Percentiles rank a stretch among this genome's conserved stretches.
Conservation (phyloP, 2,329 filamentous ascomycete species). For the Cordyceps fumosorosea region DNA sequence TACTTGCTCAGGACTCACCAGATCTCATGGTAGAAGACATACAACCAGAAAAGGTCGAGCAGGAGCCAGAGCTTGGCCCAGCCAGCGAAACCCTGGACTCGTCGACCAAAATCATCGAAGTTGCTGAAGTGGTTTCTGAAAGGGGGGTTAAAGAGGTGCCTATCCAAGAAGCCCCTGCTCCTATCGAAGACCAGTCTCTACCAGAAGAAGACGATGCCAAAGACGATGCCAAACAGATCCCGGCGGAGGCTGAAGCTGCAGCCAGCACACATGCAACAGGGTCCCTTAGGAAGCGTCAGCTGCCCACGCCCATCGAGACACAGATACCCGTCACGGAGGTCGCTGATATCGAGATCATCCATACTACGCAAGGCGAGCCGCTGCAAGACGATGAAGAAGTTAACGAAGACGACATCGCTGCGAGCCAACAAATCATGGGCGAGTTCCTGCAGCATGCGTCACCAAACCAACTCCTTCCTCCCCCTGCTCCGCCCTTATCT, state of each 20-base stretch:
- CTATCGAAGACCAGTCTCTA: neutral
- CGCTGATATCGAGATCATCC: slow-evolving; percentile 18
- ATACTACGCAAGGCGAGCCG: neutral
- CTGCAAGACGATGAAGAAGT: neutral
- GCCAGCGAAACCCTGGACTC: neutral
- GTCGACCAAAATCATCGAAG: neutral
- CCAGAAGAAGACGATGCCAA: neutral
- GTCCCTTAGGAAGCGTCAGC: neutral
- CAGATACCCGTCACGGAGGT: slow-evolving; percentile 16
- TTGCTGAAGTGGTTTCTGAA: neutral
- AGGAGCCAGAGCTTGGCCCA: neutral
- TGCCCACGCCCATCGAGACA: neutral
- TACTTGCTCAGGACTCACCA: neutral
- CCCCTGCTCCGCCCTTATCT: neutral
- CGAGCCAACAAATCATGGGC: slow-evolving; percentile 24
- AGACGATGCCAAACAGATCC: neutral
- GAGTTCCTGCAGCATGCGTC: slow-evolving; percentile 23
- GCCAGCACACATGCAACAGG: neutral
- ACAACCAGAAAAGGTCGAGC: neutral
- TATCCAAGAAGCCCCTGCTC: neutral
- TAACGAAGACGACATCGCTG: slow-evolving; percentile 14
- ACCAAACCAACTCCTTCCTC: slow-evolving; percentile 13
- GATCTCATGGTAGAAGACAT: neutral
- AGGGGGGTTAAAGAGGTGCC: neutral
- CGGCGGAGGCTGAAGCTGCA: neutral